phyloP scores from a whole-genome alignment of 1,284 basidiomycete genomes.

The Singerocomus inundabilis region DNA sequence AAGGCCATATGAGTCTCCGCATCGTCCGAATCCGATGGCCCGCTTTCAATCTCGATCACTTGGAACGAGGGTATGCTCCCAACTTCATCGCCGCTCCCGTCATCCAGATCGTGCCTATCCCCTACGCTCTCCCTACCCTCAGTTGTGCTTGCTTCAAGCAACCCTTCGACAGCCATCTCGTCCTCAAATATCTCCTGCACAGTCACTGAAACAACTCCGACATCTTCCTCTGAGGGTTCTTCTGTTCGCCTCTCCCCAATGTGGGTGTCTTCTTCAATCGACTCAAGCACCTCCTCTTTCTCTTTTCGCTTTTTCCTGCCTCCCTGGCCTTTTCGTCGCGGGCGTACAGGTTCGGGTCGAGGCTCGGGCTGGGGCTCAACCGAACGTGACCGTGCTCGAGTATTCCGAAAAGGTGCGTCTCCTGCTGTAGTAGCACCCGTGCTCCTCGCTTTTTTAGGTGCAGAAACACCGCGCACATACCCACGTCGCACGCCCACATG shows the following conservation, averaged over 20 bases:
- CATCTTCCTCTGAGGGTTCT: not conserved
- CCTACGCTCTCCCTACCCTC: not conserved
- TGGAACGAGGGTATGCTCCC: conserved; percentile 10
- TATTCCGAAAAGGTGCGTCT: conserved; percentile 17
- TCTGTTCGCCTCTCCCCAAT: not conserved
- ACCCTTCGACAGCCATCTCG: conserved; percentile 24
- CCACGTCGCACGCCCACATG: not conserved
- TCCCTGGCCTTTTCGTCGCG: not conserved
- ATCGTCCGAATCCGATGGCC: conserved; percentile 31
- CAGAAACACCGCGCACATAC: conserved; percentile 9
- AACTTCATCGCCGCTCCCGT: not conserved
- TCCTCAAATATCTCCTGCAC: conserved; percentile 13
- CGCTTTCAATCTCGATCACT: conserved; percentile 8
- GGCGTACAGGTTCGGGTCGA: not conserved
- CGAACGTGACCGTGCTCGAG: conserved; percentile 25
- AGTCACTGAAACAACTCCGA: not conserved
- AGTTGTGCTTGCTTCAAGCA: conserved; percentile 17
- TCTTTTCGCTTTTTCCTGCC: conserved; percentile 11
- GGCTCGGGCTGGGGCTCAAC: conserved; percentile 10
- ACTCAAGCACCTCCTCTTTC: not conserved
- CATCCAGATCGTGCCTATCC: not conserved
- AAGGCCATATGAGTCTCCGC: conserved; percentile 27
- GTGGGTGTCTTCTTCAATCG: conserved; percentile 12
- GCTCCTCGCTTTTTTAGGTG: not conserved
- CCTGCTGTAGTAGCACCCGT: not conserved